phyloP scores from a whole-genome alignment of 805 yeast genomes.

The Ogataea sp. region DNA sequence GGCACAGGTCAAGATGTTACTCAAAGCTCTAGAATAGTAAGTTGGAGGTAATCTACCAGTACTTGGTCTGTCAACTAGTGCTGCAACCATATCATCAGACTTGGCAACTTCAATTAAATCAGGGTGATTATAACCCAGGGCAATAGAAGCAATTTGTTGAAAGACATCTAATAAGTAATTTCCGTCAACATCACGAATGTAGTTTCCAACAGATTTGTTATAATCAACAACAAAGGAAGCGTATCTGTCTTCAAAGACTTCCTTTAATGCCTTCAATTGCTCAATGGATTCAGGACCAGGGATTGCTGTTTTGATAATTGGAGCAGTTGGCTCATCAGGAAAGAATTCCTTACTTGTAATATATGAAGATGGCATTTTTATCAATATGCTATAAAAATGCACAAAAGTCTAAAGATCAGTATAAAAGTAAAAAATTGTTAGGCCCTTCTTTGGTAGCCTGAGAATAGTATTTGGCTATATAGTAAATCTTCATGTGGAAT shows the following conservation, averaged over 20 bases:
- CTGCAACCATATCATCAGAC: constrained; percentile 61
- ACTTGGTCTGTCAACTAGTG: constrained; percentile 78
- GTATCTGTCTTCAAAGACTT: constrained; percentile 64
- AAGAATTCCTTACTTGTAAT: constrained; percentile 34
- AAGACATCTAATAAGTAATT: constrained; percentile 66
- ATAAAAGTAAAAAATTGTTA: too few species aligned
- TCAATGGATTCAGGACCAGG: constrained; percentile 72
- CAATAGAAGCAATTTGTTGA: constrained; percentile 79
- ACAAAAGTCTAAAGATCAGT: too few species aligned
- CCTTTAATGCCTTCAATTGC: constrained; percentile 43
- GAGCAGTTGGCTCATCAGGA: constrained; percentile 74
- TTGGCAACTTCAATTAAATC: constrained; percentile 59
- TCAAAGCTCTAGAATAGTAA: constrained; percentile 42
- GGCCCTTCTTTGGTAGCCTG: too few species aligned
- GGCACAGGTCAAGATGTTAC: constrained; percentile 62
- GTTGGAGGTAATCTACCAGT: constrained; percentile 72
- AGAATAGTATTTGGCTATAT: too few species aligned
- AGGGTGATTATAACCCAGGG: constrained; percentile 86
- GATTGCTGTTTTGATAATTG: constrained; percentile 48
- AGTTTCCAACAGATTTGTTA: constrained; percentile 68
- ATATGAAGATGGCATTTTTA: background rate
- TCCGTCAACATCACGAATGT: constrained; percentile 74
- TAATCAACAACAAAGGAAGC: constrained; percentile 73
- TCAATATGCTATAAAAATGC: background rate
- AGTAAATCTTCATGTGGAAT: too few species aligned